Conservation (phyloP, 2,329 filamentous ascomycete species). For the Aaosphaeria pasadenensis region DNA sequence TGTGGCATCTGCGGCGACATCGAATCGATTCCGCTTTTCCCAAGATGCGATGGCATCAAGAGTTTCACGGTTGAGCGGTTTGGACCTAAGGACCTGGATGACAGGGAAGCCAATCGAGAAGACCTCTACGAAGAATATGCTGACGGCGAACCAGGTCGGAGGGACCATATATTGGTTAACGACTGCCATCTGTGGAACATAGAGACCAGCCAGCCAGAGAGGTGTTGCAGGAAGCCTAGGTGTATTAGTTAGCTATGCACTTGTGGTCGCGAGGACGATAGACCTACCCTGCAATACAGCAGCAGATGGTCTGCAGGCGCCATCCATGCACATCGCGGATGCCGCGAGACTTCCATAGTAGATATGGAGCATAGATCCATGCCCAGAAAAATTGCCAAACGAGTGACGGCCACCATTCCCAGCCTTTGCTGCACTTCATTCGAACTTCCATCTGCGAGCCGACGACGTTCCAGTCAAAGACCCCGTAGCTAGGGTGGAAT, state of each 20-base stretch:
- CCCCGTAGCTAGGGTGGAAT: slow-evolving; percentile 29
- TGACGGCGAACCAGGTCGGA: slow-evolving; percentile 29
- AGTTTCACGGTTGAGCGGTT: slow-evolving; percentile 28
- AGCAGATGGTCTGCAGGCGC: slow-evolving; percentile 31
- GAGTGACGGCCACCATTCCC: slow-evolving; percentile 37
- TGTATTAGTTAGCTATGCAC: background rate
- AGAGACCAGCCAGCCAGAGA: slow-evolving; percentile 32
- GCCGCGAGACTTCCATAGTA: slow-evolving; percentile 31
- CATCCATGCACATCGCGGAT: slow-evolving; percentile 32
- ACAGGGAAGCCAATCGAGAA: slow-evolving; percentile 30
- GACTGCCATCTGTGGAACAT: slow-evolving; percentile 23
- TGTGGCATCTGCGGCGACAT: slow-evolving; percentile 3
- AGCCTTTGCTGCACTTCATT: slow-evolving; percentile 27
- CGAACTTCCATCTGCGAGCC: slow-evolving; percentile 21
- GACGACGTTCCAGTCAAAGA: slow-evolving; percentile 25
- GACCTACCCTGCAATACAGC: slow-evolving; percentile 29
- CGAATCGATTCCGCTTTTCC: slow-evolving; percentile 24
- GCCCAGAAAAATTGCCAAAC: slow-evolving; percentile 37
- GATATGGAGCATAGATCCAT: slow-evolving; percentile 34
- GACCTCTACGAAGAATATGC: slow-evolving; percentile 30
- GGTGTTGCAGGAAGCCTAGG: slow-evolving; percentile 29
- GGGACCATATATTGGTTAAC: slow-evolving; percentile 24
- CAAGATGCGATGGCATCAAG: slow-evolving; percentile 30
- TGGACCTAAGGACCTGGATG: slow-evolving; percentile 22
- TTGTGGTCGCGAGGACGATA: background rate